These are phyloP conservation scores for Dryas octopetala DNA, from an alignment of 306 rosid genomes.

Conservation along the genomic window DNA sequence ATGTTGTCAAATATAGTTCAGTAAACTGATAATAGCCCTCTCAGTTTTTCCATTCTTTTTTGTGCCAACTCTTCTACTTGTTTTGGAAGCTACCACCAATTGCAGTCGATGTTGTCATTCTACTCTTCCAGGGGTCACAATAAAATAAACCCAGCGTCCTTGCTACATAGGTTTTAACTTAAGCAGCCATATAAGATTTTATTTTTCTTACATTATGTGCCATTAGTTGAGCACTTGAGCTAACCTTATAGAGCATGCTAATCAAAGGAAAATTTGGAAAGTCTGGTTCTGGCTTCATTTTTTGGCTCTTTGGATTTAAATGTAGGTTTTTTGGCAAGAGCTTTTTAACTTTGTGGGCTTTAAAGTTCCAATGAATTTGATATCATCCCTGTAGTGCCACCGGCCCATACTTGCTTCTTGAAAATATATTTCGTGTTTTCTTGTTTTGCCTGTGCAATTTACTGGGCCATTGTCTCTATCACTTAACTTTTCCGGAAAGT, in stretches of 20 bases:
- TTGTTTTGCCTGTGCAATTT: background rate
- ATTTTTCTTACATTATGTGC: background rate
- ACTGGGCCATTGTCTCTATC: background rate
- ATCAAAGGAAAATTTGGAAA: background rate
- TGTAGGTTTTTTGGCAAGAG: no score
- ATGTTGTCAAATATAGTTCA: background rate
- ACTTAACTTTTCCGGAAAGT: background rate
- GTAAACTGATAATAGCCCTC: background rate
- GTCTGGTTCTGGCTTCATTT: background rate
- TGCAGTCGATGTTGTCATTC: background rate
- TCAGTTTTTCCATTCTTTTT: background rate
- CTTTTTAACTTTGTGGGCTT: background rate
- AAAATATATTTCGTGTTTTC: background rate
- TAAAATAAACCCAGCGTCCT: background rate
- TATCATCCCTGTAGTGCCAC: background rate
- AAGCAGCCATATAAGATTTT: background rate
- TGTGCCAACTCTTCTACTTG: background rate
- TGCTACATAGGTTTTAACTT: background rate
- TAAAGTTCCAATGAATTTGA: background rate
- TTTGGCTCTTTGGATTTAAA: background rate
- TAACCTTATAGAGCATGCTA: background rate
- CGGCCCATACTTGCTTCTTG: background rate
- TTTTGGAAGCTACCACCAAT: background rate
- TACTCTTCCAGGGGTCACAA: background rate
- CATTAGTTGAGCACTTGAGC: background rate